These are phyloP conservation scores for Blastobotrys americana DNA, from an alignment of 805 yeast genomes.

Conservation along the genomic window DNA sequence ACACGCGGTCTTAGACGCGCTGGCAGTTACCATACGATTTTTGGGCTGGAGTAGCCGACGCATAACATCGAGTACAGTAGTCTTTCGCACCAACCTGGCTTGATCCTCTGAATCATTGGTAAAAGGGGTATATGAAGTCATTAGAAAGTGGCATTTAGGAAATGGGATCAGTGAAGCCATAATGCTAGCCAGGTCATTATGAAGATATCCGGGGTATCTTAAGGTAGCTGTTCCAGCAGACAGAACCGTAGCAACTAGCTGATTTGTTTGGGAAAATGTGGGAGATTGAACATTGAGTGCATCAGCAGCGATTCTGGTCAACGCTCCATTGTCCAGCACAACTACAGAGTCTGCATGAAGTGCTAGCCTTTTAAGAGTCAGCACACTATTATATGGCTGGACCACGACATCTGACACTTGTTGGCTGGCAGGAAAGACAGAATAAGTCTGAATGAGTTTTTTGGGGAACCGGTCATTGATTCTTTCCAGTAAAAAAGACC, in stretches of 20 bases:
- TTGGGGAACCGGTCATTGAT: slow-evolving; percentile 76
- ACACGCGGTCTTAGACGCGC: slow-evolving; percentile 38
- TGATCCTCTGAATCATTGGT: slow-evolving; percentile 53
- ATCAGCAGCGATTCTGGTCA: slow-evolving; percentile 61
- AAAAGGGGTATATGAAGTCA: slow-evolving; percentile 72
- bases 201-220: slow-evolving; percentile 87
- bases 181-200: slow-evolving; percentile 75
- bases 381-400: slow-evolving; percentile 87
- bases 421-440: slow-evolving; percentile 73
- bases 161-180: slow-evolving; percentile 78
- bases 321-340: slow-evolving; percentile 87
- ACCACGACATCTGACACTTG: slow-evolving; percentile 95
- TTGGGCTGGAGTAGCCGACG: slow-evolving; percentile 74
- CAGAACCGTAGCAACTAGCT: slow-evolving; percentile 75
- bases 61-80: slow-evolving; percentile 79
- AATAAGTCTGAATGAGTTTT: slow-evolving; percentile 75
- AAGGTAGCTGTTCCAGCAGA: slow-evolving; percentile 80
- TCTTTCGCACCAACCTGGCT: slow-evolving; percentile 53
- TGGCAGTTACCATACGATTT: slow-evolving; percentile 57
- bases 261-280: slow-evolving; percentile 73
- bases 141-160: slow-evolving; percentile 70
- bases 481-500: slow-evolving; percentile 71
- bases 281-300: slow-evolving; percentile 51
- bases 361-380: slow-evolving; percentile 73
- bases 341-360: slow-evolving; percentile 80